These are phyloP conservation scores for Artomyces pyxidatus DNA, from an alignment of 768 basidiomycete genomes.

Conservation along the genomic window DNA sequence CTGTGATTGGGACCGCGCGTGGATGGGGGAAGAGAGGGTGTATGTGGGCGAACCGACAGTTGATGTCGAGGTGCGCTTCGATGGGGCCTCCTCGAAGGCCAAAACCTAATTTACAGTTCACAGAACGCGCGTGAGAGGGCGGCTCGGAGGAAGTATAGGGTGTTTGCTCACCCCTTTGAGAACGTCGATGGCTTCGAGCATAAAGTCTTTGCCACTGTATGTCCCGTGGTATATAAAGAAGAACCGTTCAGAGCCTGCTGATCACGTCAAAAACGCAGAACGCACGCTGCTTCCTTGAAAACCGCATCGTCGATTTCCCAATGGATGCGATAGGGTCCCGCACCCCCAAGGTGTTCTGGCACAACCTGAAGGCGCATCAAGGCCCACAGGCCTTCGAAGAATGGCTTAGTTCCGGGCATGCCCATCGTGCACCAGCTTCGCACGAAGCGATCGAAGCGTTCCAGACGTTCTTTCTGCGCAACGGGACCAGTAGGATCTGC, in stretches of 20 bases:
- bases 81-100: conserved; percentile 65
- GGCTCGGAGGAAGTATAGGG: conserved; percentile 20
- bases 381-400: conserved; percentile 73
- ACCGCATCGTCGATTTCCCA: conserved; percentile 96
- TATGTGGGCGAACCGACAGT: conserved; percentile 27
- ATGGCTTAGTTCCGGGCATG: conserved; percentile 86
- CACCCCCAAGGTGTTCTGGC: conserved; percentile 74
- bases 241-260: conserved; percentile 14
- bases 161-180: conserved; percentile 76
- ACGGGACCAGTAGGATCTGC: conserved; percentile 50
- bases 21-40: conserved; percentile 31
- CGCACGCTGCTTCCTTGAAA: conserved; percentile 90
- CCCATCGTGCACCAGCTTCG: conserved; percentile 78
- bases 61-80: conserved; percentile 14
- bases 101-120: conserved; percentile 34
- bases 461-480: conserved; percentile 74
- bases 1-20: conserved; percentile 50
- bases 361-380: conserved; percentile 75
- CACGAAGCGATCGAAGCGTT: conserved; percentile 68
- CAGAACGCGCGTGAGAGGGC: conserved; percentile 7
- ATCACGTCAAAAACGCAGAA: conserved; percentile 18
- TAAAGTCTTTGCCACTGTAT: conserved; percentile 84
- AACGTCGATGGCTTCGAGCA: conserved; percentile 83
- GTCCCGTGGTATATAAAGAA: conserved; percentile 17
- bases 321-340: conserved; percentile 60